These are phyloP conservation scores for Amphicarpaea edgeworthii DNA, from an alignment of 306 rosid species.

Conservation along the genomic window DNA sequence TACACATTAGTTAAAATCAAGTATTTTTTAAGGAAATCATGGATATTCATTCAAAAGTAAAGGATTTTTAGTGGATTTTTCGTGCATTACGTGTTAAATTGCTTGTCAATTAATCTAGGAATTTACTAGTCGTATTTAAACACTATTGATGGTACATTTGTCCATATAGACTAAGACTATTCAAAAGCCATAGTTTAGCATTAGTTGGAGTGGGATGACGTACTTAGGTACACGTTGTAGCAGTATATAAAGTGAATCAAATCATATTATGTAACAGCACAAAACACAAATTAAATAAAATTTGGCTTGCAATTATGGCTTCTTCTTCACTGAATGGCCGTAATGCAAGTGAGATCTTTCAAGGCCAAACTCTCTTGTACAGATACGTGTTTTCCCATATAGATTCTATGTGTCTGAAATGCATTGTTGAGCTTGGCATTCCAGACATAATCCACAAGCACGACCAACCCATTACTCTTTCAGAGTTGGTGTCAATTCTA, in stretches of 20 bases:
- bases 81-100: too few species aligned
- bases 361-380: constrained; percentile 43
- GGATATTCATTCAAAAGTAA: too few species aligned
- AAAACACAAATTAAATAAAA: not conserved
- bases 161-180: too few species aligned
- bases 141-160: not conserved
- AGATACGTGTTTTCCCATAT: not conserved
- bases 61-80: too few species aligned
- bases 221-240: too few species aligned
- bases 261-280: not conserved
- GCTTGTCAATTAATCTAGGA: too few species aligned
- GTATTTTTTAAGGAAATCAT: too few species aligned
- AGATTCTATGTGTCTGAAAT: constrained; percentile 37
- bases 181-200: too few species aligned
- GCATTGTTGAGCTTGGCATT: constrained; percentile 44
- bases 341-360: constrained; percentile 30
- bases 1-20: too few species aligned
- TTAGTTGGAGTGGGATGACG: too few species aligned
- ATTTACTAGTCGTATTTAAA: not conserved
- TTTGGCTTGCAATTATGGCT: not conserved
- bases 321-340: constrained; percentile 25
- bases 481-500: constrained; percentile 50
- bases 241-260: not conserved
- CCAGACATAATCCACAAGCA: constrained; percentile 46
- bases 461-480: constrained; percentile 54